Conservation (phyloP, 2,329 filamentous ascomycete genomes). For the Cytospora piceicola region DNA sequence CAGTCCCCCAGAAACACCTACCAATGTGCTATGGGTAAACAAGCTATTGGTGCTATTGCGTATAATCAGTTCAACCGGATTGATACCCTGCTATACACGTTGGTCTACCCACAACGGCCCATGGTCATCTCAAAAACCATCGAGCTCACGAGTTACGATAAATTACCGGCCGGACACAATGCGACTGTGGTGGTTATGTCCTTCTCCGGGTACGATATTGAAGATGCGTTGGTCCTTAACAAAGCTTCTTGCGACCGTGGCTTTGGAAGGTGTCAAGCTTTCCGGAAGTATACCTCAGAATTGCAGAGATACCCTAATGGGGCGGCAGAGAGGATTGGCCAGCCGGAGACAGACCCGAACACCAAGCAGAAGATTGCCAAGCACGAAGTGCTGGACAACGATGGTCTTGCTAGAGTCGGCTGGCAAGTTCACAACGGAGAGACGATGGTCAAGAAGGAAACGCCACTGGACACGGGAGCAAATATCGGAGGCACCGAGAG, state of each 20-base stretch:
- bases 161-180: constrained; percentile 94
- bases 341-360: constrained; percentile 65
- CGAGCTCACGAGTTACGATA: constrained; percentile 95
- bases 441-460: constrained; percentile 88
- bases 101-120: constrained; percentile 96
- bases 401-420: constrained; percentile 88
- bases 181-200: constrained; percentile 99
- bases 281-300: constrained; percentile 87
- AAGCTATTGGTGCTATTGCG: constrained; percentile 97
- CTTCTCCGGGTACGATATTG: constrained; percentile 98
- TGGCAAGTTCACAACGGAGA: constrained; percentile 78
- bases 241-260: constrained; percentile 94
- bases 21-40: constrained; percentile 99
- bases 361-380: constrained; percentile 65
- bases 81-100: constrained; percentile 91
- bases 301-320: constrained; percentile 90
- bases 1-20: constrained; percentile 98
- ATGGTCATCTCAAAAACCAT: constrained; percentile 98
- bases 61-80: constrained; percentile 98
- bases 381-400: constrained; percentile 75
- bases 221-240: constrained; percentile 95
- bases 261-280: constrained; percentile 97
- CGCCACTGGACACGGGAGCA: constrained; percentile 76
- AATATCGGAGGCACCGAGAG: constrained; percentile 72
- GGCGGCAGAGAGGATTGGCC: constrained; percentile 67